Percentiles rank a stretch among this genome's conserved stretches.
phyloP scores from a whole-genome alignment of 179 eudicot genomes.

The Spergularia azorica region DNA sequence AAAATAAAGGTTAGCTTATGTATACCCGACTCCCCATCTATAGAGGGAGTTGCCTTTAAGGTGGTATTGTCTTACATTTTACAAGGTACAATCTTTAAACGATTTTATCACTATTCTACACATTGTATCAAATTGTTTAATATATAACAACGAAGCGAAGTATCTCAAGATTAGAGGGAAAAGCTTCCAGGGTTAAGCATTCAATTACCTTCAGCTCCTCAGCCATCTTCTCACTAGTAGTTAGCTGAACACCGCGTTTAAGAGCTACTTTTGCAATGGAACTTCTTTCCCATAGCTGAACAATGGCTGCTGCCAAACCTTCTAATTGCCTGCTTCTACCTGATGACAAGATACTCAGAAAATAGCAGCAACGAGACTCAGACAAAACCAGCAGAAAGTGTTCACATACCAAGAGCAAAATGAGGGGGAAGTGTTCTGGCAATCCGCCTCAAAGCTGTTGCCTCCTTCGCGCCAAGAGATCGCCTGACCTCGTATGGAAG shows the following conservation, averaged over 20 bases:
- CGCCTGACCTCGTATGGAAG: constrained; percentile 90
- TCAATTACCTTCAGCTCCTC: constrained; percentile 85
- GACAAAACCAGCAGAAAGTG: neutral
- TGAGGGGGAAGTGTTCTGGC: constrained; percentile 94
- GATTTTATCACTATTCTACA: neutral
- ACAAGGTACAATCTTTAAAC: neutral
- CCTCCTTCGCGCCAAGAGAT: constrained; percentile 66
- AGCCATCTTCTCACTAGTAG: constrained; percentile 97
- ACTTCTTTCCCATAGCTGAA: constrained; percentile 90
- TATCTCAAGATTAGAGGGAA: neutral
- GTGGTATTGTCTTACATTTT: too few species aligned
- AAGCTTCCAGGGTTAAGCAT: neutral
- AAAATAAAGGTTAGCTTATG: too few species aligned
- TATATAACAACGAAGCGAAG: neutral
- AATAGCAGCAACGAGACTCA: constrained; percentile 6
- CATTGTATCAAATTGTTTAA: neutral
- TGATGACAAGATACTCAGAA: constrained; percentile 34
- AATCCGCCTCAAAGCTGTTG: constrained; percentile 79
- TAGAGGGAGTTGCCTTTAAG: too few species aligned
- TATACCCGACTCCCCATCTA: too few species aligned
- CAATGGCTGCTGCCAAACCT: constrained; percentile 86
- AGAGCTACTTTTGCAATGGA: constrained; percentile 88
- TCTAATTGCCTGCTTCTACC: constrained; percentile 97
- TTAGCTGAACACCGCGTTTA: constrained; percentile 94
- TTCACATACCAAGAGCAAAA: constrained; percentile 80